These are phyloP conservation scores for Byssochlamys sp. DNA, from an alignment of 2,329 filamentous ascomycete species.

Conservation along the genomic window DNA sequence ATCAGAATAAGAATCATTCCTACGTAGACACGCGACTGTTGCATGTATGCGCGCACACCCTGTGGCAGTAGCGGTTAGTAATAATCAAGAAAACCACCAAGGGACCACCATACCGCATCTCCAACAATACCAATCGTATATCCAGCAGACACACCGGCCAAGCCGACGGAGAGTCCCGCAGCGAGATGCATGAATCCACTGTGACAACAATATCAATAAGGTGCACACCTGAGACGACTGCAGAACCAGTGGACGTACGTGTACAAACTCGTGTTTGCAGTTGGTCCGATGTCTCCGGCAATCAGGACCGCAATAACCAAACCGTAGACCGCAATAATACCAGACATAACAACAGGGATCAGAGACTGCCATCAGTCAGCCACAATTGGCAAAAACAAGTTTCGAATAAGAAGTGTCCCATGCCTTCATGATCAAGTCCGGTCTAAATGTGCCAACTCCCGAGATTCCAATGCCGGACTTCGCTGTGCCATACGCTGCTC, in stretches of 20 bases:
- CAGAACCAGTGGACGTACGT: constrained; percentile 45
- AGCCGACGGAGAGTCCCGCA: constrained; percentile 78
- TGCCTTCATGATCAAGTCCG: constrained; percentile 62
- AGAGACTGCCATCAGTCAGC: constrained; percentile 33
- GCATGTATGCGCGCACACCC: constrained; percentile 89
- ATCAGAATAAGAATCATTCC: constrained; percentile 98
- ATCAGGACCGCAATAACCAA: constrained; percentile 96
- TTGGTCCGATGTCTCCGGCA: constrained; percentile 71
- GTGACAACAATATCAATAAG: constrained; percentile 13
- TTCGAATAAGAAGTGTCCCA: constrained; percentile 5
- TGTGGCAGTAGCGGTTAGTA: constrained; percentile 21
- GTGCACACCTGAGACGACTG: constrained; percentile 10
- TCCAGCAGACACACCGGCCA: constrained; percentile 85
- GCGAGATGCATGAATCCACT: constrained; percentile 90
- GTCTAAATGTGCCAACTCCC: constrained; percentile 56
- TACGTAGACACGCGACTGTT: constrained; percentile 89
- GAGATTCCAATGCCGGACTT: constrained; percentile 61
- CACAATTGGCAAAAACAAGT: background rate
- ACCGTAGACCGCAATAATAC: constrained; percentile 96
- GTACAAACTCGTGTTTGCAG: constrained; percentile 70
- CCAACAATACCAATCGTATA: constrained; percentile 95
- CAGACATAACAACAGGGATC: constrained; percentile 71
- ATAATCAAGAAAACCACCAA: background rate
- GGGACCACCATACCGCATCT: constrained; percentile 57
- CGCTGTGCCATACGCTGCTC: constrained; percentile 59